Base-by-base conservation (phyloP, 768 basidiomycete genomes). In the Panaeolus cyanescens region DNA sequence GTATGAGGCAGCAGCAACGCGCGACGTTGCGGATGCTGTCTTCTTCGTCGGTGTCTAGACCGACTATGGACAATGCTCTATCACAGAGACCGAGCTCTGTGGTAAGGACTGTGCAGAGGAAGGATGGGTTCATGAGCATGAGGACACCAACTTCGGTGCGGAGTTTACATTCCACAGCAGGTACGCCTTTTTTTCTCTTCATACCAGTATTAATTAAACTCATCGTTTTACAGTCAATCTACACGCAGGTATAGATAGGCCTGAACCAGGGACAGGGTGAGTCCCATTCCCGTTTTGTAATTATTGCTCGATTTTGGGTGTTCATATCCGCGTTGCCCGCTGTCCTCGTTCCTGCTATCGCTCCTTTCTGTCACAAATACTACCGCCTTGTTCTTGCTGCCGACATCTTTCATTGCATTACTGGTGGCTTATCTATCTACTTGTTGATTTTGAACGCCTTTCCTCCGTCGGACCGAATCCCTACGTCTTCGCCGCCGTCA, bases 191-290 rank as follows among this genome's bases (percentile, higher is more conserved):
- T 17, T 20, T 39, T 19, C 58, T 13, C 5, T 59, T 58, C 39
- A 17, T 61, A 22, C 20, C 25, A 28, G 42, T 58, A 3, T 22
- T 31, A n/a, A 50, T 54, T 13, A 13, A 53, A 32, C 55, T 15
- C 13, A 9, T 34, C 59, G 53, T 60, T 37, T 32, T 68, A 15
- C 36, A 68, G 68, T 60, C 20, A 39, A n/a, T 3, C 40, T 39
- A 53, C 69, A 70, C 39, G 61, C 55, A 33, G 68, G 63, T 40
- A 69, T 72, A 31, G 65, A 68, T 33, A 65, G 72, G 20, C 72
- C 71, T 36, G 60, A 60, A 34, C 65, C 71, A 55, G 71, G 72
- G 56, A 70, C 68, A 25, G 71, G 72, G 72, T 73, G 59, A 64
- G 71, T 64, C 19, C 25, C 19, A 42, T 20, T 31, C 55, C 12